A percentile compares a stretch with the other conserved stretches of the same genome.
Conservation (phyloP, 2,329 filamentous ascomycete species). For the Hymenoscyphus fraxineus region DNA sequence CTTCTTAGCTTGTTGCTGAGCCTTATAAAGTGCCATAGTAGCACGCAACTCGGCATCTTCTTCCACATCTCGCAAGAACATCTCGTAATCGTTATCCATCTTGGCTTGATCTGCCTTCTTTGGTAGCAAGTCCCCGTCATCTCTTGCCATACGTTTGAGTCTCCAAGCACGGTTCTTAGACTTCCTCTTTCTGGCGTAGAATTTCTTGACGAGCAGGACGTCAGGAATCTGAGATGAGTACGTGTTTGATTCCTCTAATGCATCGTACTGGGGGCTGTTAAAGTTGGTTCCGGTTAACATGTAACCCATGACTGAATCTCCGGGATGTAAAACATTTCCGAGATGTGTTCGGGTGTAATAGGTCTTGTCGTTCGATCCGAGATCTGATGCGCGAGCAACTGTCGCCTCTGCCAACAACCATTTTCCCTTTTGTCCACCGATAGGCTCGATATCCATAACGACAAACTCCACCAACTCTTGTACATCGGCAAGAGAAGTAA, state of each 20-base stretch:
- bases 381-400: conserved; percentile 79
- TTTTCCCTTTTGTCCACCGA: conserved; percentile 71
- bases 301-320: conserved; percentile 94
- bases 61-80: conserved; percentile 95
- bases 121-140: conserved; percentile 82
- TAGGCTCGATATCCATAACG: conserved; percentile 86
- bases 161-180: conserved; percentile 83
- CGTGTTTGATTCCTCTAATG: conserved; percentile 71
- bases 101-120: conserved; percentile 84
- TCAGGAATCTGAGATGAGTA: conserved; percentile 82
- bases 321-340: conserved; percentile 77
- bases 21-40: conserved; percentile 84
- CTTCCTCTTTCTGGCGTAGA: conserved; percentile 84
- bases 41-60: conserved; percentile 85
- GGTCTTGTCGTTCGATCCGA: conserved; percentile 79
- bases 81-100: conserved; percentile 91
- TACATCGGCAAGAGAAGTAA: conserved; percentile 77
- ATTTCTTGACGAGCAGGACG: conserved; percentile 94
- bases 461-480: conserved; percentile 88
- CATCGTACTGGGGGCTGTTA: conserved; percentile 84
- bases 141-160: conserved; percentile 86
- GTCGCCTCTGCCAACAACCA: conserved; percentile 84
- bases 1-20: conserved; percentile 41
- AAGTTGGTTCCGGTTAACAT: conserved; percentile 85
- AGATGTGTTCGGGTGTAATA: conserved; percentile 92